These are phyloP conservation scores for Leccinum subgranulosum DNA, from an alignment of 768 basidiomycete genomes.

Conservation along the genomic window DNA sequence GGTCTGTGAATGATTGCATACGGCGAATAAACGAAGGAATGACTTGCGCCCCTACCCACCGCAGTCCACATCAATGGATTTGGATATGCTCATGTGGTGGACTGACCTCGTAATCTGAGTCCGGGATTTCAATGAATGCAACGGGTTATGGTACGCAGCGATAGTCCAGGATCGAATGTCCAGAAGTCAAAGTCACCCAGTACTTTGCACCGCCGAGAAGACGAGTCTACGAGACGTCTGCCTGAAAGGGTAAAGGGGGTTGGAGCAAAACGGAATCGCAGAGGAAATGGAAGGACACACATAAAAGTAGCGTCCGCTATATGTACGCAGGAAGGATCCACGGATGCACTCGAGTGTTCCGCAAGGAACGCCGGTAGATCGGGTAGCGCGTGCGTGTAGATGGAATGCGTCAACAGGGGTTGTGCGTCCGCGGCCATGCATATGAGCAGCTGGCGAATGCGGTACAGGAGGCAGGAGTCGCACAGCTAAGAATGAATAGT, in stretches of 20 bases:
- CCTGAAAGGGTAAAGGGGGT: neutral
- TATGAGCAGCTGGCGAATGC: conserved; percentile 16
- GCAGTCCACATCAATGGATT: conserved; percentile 14
- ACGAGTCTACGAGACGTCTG: neutral
- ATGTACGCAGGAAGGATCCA: conserved; percentile 15
- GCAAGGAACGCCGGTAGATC: conserved; percentile 12
- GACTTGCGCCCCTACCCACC: conserved; percentile 12
- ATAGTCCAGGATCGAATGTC: neutral
- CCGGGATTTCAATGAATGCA: neutral
- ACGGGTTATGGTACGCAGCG: neutral
- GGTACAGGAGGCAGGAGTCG: conserved; percentile 16
- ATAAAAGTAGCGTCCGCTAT: conserved; percentile 16
- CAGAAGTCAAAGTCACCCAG: conserved; percentile 1
- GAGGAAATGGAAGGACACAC: conserved; percentile 10
- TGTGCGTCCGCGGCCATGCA: conserved; percentile 1
- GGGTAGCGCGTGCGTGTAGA: conserved; percentile 7
- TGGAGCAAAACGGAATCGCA: conserved; percentile 8
- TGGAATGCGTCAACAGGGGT: conserved; percentile 5
- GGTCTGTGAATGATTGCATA: conserved; percentile 9
- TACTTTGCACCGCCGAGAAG: conserved; percentile 3
- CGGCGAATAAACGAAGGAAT: conserved; percentile 16
- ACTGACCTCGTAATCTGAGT: conserved; percentile 13
- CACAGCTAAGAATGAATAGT: conserved; percentile 7
- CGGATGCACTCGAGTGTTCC: conserved; percentile 12
- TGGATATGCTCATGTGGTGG: conserved; percentile 1